Percentiles rank a stretch among this genome's conserved stretches.
Conservation (phyloP, 2,329 filamentous ascomycete species). For the Botrytis tulipae region DNA sequence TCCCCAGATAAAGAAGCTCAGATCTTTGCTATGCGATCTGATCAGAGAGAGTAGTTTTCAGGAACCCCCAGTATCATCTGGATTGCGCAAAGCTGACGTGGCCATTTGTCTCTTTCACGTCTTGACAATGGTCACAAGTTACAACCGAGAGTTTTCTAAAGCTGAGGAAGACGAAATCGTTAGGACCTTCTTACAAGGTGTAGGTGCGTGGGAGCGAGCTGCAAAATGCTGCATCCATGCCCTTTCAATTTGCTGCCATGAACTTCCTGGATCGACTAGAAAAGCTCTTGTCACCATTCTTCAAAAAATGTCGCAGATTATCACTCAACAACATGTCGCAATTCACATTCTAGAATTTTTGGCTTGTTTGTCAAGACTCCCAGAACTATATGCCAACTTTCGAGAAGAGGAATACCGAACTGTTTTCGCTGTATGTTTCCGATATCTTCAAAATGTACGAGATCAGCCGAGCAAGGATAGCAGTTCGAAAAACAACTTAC, state of each 20-base stretch:
- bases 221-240: constrained; percentile 94
- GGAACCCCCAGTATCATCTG: constrained; percentile 76
- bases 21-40: constrained; percentile 77
- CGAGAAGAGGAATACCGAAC: constrained; percentile 88
- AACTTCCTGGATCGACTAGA: constrained; percentile 82
- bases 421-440: constrained; percentile 92
- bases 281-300: constrained; percentile 83
- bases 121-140: constrained; percentile 84
- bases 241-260: constrained; percentile 90
- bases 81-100: constrained; percentile 82
- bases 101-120: constrained; percentile 85
- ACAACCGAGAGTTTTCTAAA: constrained; percentile 80
- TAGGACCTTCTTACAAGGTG: constrained; percentile 79
- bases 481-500: constrained; percentile 40
- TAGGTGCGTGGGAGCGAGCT: constrained; percentile 79
- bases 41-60: constrained; percentile 74
- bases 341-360: constrained; percentile 96
- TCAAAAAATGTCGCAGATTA: constrained; percentile 92
- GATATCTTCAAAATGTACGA: constrained; percentile 85
- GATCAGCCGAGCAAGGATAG: constrained; percentile 52
- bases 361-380: constrained; percentile 81
- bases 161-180: constrained; percentile 88
- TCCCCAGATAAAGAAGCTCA: constrained; percentile 71
- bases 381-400: constrained; percentile 83
- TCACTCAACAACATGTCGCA: constrained; percentile 87